phyloP scores from a whole-genome alignment of 2,329 filamentous ascomycete species.

The Exophiala spinifera region DNA sequence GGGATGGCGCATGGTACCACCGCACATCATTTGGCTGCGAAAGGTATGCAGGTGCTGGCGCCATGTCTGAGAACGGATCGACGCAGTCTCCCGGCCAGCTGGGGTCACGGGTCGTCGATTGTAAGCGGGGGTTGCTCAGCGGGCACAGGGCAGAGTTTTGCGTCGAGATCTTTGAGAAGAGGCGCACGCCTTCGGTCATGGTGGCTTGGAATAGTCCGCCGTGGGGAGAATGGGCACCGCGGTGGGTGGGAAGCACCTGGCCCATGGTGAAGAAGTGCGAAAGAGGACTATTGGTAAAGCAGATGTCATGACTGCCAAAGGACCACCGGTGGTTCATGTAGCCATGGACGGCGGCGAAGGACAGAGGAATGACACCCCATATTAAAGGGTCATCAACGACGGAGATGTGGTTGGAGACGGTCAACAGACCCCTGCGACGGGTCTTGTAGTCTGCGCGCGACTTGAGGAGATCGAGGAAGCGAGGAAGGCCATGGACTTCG shows the following conservation, averaged over 20 bases:
- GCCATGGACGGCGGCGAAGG: conserved; percentile 66
- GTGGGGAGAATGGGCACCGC: conserved; percentile 69
- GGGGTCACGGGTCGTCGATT: conserved; percentile 44
- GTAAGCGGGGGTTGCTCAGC: conserved; percentile 13
- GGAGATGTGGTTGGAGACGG: conserved; percentile 88
- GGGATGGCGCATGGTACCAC: conserved; percentile 66
- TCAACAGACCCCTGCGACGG: conserved; percentile 75
- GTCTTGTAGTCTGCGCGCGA: conserved; percentile 63
- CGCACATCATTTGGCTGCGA: conserved; percentile 63
- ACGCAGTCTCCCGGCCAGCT: conserved; percentile 49
- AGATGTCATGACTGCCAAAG: conserved; percentile 91
- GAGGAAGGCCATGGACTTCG: conserved; percentile 71
- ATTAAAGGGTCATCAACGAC: conserved; percentile 93
- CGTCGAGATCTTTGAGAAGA: conserved; percentile 63
- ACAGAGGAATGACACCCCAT: conserved; percentile 81
- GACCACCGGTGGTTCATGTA: conserved; percentile 74
- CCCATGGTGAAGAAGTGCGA: conserved; percentile 82
- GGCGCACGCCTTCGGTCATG: conserved; percentile 76
- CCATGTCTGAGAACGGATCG: conserved; percentile 47
- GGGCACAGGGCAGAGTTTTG: conserved; percentile 28
- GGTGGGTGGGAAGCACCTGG: conserved; percentile 87
- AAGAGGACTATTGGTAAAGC: conserved; percentile 71
- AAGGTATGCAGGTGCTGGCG: conserved; percentile 35
- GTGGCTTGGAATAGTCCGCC: conserved; percentile 90
- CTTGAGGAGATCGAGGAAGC: conserved; percentile 73